phyloP scores from a whole-genome alignment of 139 green algal species.

The Bryopsis sp. region DNA sequence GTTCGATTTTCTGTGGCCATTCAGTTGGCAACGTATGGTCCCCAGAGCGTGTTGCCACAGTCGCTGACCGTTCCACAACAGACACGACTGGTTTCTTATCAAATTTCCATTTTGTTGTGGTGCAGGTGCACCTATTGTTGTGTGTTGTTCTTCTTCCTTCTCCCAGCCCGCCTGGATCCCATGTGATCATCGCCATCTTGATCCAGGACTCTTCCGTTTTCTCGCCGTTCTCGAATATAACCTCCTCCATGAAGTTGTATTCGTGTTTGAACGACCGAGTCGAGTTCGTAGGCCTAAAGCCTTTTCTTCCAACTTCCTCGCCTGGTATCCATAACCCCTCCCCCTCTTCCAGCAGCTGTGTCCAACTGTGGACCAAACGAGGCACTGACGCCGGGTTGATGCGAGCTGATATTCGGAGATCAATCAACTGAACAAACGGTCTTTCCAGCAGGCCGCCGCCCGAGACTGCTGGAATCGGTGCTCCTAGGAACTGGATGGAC shows the following conservation, averaged over 20 bases:
- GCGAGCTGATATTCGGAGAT: neutral
- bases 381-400: conserved; percentile 2
- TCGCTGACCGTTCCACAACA: neutral
- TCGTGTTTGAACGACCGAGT: neutral
- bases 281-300: neutral
- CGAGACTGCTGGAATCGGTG: neutral
- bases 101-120: neutral
- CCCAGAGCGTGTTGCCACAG: neutral
- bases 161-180: neutral
- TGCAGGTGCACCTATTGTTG: neutral
- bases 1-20: neutral
- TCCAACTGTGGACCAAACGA: neutral
- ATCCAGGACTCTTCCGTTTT: neutral
- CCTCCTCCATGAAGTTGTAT: neutral
- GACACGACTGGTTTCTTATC: neutral
- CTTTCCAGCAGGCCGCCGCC: neutral
- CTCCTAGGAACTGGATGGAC: neutral
- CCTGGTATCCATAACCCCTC: neutral
- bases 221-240: neutral
- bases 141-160: neutral
- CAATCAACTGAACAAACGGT: neutral
- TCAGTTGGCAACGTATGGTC: neutral
- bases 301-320: neutral
- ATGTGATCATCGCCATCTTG: neutral
- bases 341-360: neutral